A percentile compares a stretch with the other conserved stretches of the same genome.
Conservation (phyloP, 768 basidiomycete species). For the Hygrophorus pudorinus region DNA sequence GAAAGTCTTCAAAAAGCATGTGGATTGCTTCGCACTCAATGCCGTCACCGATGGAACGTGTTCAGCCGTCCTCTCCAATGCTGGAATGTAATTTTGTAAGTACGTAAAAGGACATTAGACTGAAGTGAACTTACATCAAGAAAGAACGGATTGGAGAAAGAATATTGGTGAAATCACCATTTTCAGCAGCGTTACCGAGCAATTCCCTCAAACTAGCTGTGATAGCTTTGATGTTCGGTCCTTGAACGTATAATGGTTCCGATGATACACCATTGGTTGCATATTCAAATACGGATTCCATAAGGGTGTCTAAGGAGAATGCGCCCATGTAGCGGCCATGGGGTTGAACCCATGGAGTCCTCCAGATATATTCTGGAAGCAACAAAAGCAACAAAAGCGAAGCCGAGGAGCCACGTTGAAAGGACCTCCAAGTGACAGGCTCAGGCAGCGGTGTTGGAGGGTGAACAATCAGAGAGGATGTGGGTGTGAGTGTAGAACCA, state of each 20-base stretch:
- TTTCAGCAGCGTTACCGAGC: neutral
- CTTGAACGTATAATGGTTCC: neutral
- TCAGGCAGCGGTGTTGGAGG: no score
- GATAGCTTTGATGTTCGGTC: neutral
- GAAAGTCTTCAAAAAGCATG: neutral
- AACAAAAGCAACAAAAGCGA: neutral
- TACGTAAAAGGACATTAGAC: neutral
- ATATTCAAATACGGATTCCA: neutral
- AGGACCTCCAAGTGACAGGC: no score
- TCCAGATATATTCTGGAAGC: neutral
- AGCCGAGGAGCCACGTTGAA: no score
- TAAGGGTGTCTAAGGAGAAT: neutral
- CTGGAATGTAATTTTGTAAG: neutral
- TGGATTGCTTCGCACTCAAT: neutral
- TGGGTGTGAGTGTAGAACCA: no score
- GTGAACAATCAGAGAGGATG: no score
- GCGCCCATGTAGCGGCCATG: neutral
- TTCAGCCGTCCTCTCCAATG: neutral
- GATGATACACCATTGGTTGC: neutral
- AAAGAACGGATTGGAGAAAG: neutral
- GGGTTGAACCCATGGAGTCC: neutral
- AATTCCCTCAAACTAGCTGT: neutral
- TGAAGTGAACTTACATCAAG: neutral
- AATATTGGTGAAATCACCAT: neutral
- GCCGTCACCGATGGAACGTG: neutral